phyloP scores from a whole-genome alignment of 1,284 basidiomycete species.

The Cryptococcus hybrid region DNA sequence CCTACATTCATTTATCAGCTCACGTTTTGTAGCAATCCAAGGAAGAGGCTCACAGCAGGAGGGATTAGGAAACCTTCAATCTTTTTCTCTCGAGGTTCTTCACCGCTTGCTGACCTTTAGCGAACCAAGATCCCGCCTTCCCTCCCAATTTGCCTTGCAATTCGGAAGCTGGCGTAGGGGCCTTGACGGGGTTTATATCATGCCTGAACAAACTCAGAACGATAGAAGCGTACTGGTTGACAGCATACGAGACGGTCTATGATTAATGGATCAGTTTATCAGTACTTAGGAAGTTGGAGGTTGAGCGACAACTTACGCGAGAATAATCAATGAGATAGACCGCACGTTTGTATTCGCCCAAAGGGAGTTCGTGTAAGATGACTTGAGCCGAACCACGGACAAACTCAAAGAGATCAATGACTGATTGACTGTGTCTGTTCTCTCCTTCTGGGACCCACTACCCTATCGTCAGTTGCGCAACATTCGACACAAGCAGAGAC shows the following conservation, averaged over 20 bases:
- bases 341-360: constrained; percentile 46
- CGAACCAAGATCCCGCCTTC: constrained; percentile 48
- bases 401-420: constrained; percentile 49
- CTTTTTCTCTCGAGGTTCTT: constrained; percentile 41
- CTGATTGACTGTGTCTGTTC: constrained; percentile 44
- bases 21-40: background rate
- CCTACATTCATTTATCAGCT: constrained; percentile 14
- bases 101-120: constrained; percentile 47
- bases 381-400: constrained; percentile 39
- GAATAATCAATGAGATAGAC: constrained; percentile 49
- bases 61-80: constrained; percentile 39
- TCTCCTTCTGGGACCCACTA: constrained; percentile 48
- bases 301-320: constrained; percentile 26
- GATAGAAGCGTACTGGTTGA: constrained; percentile 44
- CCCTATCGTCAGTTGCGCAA: background rate
- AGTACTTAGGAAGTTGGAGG: background rate
- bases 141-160: constrained; percentile 27
- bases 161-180: constrained; percentile 25
- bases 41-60: constrained; percentile 23
- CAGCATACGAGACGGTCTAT: constrained; percentile 40
- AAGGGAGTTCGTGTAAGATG: constrained; percentile 41
- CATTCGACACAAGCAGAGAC: background rate
- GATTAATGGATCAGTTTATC: background rate
- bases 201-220: constrained; percentile 40
- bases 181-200: constrained; percentile 37